Percentiles rank a stretch among this genome's conserved stretches.
These are phyloP conservation scores for Entonaema liquescens DNA, from an alignment of 495 filamentous ascomycete genomes.

Conservation along the genomic window DNA sequence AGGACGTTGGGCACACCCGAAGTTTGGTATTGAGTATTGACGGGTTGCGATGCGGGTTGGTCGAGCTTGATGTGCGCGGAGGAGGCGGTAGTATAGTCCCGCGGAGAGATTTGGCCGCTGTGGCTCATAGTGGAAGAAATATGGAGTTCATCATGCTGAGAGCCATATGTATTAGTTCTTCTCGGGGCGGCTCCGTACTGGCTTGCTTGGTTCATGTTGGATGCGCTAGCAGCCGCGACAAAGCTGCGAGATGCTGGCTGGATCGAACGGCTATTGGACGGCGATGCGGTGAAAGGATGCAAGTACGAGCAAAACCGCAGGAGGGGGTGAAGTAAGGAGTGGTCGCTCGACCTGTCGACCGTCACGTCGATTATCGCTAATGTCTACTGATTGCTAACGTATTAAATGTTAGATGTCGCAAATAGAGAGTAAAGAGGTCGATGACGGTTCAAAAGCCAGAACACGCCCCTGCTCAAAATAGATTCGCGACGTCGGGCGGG, in stretches of 20 bases:
- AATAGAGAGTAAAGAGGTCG: constrained; percentile 12
- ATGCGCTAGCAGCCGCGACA: constrained; percentile 56
- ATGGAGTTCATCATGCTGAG: constrained; percentile 77
- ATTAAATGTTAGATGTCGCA: constrained; percentile 20
- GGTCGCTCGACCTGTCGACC: constrained; percentile 11
- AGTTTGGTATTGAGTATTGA: constrained; percentile 65
- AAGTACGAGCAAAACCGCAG: constrained; percentile 2
- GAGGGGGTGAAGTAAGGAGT: constrained; percentile 2
- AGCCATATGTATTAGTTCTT: constrained; percentile 54
- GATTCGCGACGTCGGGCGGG: constrained; percentile 38
- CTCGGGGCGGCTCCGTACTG: constrained; percentile 55
- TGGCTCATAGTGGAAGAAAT: constrained; percentile 68
- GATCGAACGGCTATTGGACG: constrained; percentile 43
- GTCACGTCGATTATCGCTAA: constrained; percentile 8
- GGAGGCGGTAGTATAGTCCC: constrained; percentile 56
- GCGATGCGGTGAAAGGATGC: constrained; percentile 20
- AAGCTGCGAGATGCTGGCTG: constrained; percentile 62
- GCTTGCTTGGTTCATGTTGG: constrained; percentile 62
- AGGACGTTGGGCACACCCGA: constrained; percentile 72
- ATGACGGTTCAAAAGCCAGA: constrained; percentile 6
- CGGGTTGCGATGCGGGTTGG: constrained; percentile 54
- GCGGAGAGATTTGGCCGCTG: constrained; percentile 56
- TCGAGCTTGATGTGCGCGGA: constrained; percentile 73
- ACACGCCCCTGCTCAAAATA: constrained; percentile 21
- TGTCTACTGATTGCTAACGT: constrained; percentile 10